phyloP scores from a whole-genome alignment of 805 yeast genomes.

The Cyberlindnera euphorbiiphila region DNA sequence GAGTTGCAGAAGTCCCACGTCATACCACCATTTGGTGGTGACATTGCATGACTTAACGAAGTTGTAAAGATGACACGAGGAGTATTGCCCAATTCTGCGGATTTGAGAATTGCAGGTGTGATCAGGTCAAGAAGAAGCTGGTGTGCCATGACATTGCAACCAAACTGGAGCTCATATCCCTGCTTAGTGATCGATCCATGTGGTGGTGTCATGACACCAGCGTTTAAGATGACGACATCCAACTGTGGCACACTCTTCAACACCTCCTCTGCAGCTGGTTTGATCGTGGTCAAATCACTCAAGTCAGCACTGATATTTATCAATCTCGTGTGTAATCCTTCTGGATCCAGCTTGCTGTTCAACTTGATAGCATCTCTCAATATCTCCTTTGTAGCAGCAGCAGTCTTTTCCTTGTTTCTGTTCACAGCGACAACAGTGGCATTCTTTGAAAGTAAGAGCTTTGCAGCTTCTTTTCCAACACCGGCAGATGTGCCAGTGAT shows the following conservation, averaged over 20 bases:
- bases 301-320: conserved; percentile 31
- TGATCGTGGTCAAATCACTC: conserved; percentile 39
- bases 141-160: conserved; percentile 44
- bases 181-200: conserved; percentile 35
- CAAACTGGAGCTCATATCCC: conserved; percentile 44
- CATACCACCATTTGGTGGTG: conserved; percentile 32
- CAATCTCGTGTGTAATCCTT: conserved; percentile 19
- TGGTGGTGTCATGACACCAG: conserved; percentile 42
- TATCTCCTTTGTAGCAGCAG: conserved; percentile 29
- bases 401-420: conserved; percentile 34
- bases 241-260: conserved; percentile 23
- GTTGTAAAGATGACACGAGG: conserved; percentile 45
- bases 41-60: conserved; percentile 34
- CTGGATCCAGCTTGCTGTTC: background rate
- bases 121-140: conserved; percentile 39
- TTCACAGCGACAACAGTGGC: conserved; percentile 37
- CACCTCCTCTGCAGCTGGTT: conserved; percentile 34
- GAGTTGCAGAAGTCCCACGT: conserved; percentile 31
- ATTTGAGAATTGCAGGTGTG: conserved; percentile 34
- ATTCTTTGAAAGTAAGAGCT: conserved; percentile 28
- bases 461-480: conserved; percentile 32
- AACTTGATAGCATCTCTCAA: conserved; percentile 21
- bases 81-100: conserved; percentile 28
- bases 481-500: conserved; percentile 36
- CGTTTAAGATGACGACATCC: conserved; percentile 40